Conservation (phyloP, 2,329 filamentous ascomycete species). For the Amylocarpus encephaloides region DNA sequence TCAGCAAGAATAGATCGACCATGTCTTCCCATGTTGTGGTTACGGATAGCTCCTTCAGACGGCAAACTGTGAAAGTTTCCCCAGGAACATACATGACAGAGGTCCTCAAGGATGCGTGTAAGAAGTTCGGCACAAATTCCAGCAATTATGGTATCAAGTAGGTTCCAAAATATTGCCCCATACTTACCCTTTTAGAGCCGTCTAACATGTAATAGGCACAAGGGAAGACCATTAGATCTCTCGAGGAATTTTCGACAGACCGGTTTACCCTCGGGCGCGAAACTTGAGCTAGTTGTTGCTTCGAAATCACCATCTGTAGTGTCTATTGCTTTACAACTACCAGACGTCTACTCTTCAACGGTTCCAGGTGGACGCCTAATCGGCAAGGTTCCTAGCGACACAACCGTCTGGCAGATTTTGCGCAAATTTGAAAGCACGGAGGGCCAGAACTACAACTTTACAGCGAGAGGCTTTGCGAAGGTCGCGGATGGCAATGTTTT, state of each 20-base stretch:
- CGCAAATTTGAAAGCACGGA: constrained; percentile 79
- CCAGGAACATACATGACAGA: constrained; percentile 78
- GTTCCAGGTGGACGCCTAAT: constrained; percentile 62
- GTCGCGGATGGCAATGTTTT: constrained; percentile 45
- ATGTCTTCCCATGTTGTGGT: constrained; percentile 91
- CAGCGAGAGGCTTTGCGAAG: constrained; percentile 69
- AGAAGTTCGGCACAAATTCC: constrained; percentile 56
- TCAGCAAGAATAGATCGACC: neutral
- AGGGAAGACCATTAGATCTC: constrained; percentile 79
- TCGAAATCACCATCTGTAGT: constrained; percentile 82
- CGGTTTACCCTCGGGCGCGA: constrained; percentile 77
- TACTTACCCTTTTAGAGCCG: neutral
- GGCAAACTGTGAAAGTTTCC: constrained; percentile 75
- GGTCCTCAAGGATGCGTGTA: constrained; percentile 80
- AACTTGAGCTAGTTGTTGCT: constrained; percentile 82
- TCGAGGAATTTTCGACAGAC: constrained; percentile 78
- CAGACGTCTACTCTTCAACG: constrained; percentile 59
- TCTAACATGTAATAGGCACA: constrained; percentile 49
- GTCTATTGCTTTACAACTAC: constrained; percentile 81
- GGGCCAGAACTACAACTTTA: constrained; percentile 67
- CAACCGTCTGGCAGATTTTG: constrained; percentile 81
- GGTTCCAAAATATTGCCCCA: constrained; percentile 15
- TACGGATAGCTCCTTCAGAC: constrained; percentile 70
- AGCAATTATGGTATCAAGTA: constrained; percentile 79
- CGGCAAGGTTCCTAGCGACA: constrained; percentile 83